Conservation (phyloP, 257 asterid species). For the Forsythia viridissima region DNA sequence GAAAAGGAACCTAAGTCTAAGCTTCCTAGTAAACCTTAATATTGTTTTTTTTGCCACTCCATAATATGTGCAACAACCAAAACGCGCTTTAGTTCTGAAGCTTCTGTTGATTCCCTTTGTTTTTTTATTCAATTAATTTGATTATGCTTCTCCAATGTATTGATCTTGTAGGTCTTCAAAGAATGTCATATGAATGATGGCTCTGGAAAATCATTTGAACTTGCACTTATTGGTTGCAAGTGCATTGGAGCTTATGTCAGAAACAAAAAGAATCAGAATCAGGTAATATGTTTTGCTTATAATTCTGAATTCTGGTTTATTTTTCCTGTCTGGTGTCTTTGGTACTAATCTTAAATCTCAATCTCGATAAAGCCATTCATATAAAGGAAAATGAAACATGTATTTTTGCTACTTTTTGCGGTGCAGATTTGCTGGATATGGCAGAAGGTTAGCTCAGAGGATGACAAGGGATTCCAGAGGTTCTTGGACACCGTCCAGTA, state of each 20-base stretch:
- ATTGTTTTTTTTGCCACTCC: not conserved
- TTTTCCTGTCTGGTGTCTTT: not conserved
- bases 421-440: constrained; percentile 92
- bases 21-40: not conserved
- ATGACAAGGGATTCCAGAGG: constrained; percentile 81
- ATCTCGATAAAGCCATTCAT: not conserved
- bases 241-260: constrained; percentile 93
- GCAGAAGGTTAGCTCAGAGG: constrained; percentile 78
- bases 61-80: not conserved
- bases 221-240: constrained; percentile 73
- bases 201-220: constrained; percentile 72
- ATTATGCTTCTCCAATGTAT: constrained; percentile 6
- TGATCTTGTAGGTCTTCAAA: constrained; percentile 61
- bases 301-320: not conserved
- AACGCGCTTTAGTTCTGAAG: constrained; percentile 1
- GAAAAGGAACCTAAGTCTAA: no score
- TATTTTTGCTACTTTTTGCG: constrained; percentile 15
- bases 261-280: constrained; percentile 90
- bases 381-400: not conserved
- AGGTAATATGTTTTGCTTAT: constrained; percentile 43
- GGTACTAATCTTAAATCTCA: not conserved
- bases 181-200: constrained; percentile 57
- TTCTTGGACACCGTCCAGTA: constrained; percentile 94
- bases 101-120: not conserved
- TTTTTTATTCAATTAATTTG: constrained; percentile 18